Evolutionary conservation across 805 yeast genomes (phyloP).

Genomic region (Cyberlindnera galapagoensis): DNA sequence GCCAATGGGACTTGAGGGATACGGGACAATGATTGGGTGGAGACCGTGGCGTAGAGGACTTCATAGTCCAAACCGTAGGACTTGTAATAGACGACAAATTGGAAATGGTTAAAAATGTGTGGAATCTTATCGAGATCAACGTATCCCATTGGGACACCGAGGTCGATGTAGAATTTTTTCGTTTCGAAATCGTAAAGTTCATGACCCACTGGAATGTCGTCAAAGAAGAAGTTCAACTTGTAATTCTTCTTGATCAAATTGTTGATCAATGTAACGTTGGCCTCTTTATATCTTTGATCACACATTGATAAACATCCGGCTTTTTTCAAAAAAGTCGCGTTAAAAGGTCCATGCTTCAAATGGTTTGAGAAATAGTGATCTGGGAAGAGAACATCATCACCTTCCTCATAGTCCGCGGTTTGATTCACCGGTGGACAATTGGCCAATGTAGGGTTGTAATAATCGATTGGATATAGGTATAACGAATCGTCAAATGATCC

Average conservation of each 20-base stretch:
- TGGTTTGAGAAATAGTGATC: constrained; percentile 15
- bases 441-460: constrained; percentile 19
- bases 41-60: constrained; percentile 22
- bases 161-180: constrained; percentile 21
- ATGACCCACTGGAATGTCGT: constrained; percentile 26
- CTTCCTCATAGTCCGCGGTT: constrained; percentile 1
- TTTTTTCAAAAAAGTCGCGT: constrained; percentile 13
- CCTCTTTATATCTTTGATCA: constrained; percentile 15
- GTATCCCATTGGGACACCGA: constrained; percentile 27
- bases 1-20: constrained; percentile 17
- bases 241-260: constrained; percentile 24
- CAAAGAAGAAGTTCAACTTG: constrained; percentile 24
- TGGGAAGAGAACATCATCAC: constrained; percentile 3
- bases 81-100: constrained; percentile 22
- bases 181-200: constrained; percentile 25
- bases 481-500: constrained; percentile 19
- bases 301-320: constrained; percentile 13
- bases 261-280: constrained; percentile 23
- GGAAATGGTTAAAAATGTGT: constrained; percentile 27
- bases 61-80: constrained; percentile 19
- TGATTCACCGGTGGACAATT: constrained; percentile 15
- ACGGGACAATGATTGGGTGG: constrained; percentile 22
- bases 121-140: constrained; percentile 24
- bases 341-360: constrained; percentile 17
- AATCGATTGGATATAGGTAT: constrained; percentile 22